Evolutionary conservation across 2,329 filamentous ascomycete species (phyloP).

Genomic region (Grosmannia clavigera): DNA sequence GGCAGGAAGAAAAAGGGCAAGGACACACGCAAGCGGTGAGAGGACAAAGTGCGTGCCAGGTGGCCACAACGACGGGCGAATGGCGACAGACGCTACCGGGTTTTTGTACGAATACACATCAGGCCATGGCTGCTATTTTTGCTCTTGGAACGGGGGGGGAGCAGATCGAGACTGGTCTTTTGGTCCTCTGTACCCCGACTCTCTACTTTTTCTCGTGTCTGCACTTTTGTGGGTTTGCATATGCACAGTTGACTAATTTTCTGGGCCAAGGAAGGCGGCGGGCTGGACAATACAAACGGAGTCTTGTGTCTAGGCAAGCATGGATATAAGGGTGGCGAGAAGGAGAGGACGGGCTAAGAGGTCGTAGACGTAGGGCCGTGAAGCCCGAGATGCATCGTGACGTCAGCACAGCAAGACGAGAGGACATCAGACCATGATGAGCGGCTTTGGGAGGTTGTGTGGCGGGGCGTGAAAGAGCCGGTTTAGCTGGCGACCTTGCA

Average conservation of each 20-base stretch:
- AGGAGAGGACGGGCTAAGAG: background rate
- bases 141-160: background rate
- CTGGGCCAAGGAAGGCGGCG: background rate
- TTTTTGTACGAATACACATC: too few relatives aligned
- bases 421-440: too few relatives aligned
- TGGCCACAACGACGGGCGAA: too few relatives aligned
- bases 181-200: background rate
- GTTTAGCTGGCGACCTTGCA: too few relatives aligned
- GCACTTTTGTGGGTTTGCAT: background rate
- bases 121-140: background rate
- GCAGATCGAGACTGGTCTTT: background rate
- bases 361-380: too few relatives aligned
- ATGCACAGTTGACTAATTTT: background rate
- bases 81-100: too few relatives aligned
- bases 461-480: too few relatives aligned
- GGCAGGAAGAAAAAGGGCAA: constrained; percentile 47
- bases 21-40: constrained; percentile 39
- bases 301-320: background rate
- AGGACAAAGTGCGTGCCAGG: background rate
- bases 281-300: too few relatives aligned
- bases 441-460: too few relatives aligned
- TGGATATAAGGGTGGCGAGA: too few relatives aligned
- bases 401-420: too few relatives aligned
- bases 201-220: background rate
- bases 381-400: too few relatives aligned